Base-by-base conservation (phyloP, 345 rosid genomes). In the Theobroma cacao region DNA sequence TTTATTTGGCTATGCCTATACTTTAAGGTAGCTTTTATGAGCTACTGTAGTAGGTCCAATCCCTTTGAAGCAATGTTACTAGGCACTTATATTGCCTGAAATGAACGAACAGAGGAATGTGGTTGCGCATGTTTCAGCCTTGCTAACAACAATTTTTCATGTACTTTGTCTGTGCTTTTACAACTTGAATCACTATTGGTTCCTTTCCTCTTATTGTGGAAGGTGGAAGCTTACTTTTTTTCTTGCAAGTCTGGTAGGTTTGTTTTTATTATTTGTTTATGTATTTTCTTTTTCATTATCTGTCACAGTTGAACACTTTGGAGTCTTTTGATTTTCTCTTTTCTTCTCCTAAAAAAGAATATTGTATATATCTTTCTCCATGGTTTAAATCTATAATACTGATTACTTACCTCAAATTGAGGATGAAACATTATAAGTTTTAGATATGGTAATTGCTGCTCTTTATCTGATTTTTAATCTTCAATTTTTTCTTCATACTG, bases 31-130 rank as follows among this genome's bases (percentile, higher is more conserved):
- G 22, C 73, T 45, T 45, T 43, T 24, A 24, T 41, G 31, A 71
- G 10, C 33, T 30, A 18, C 24, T 71, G 59, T 71, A 48, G 14
- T 50, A 71, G 30, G 40, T 52, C n/a, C 58, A 30, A 28, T 59
- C 43, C 52, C 58, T 40, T 45, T 55, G 30, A 61, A 38, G 12
- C 36, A 14, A 43, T 75, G 58, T 30, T 63, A 38, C 3, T 15
- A 73, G 4, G 15, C 28, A 20, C 60, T 31, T 71, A 28, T 50
- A 9, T 72, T 52, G 61, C 75, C 34, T 50, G 24, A 38, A 74
- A 36, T 74, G 31, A 74, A 74, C 36, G 13, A 52, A 63, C 72
- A 63, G 59, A 62, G 63, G 78, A 45, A 30, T 75, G 68, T 18
- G 60, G 18, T 62, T 5, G 30, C 45, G 58, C 31, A 62, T 62